These are phyloP conservation scores for Rhodocollybia butyracea DNA, from an alignment of 768 basidiomycete species.

Conservation along the genomic window DNA sequence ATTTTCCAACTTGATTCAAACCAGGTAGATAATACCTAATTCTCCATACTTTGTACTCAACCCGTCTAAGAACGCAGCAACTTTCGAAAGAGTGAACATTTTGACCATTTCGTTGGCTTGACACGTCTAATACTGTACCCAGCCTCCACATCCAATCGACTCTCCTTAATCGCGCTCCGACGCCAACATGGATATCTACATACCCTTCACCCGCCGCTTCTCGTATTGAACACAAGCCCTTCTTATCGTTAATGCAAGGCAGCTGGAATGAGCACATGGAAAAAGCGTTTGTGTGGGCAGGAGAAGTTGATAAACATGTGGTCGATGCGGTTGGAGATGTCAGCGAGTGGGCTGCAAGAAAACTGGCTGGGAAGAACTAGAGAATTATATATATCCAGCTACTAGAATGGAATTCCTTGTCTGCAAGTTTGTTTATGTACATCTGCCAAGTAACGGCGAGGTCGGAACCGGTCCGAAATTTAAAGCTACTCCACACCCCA, in stretches of 20 bases:
- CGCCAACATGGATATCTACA: slow-evolving; percentile 29
- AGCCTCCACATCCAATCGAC: slow-evolving; percentile 49
- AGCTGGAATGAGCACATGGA: slow-evolving; percentile 61
- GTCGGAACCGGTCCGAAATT: no score
- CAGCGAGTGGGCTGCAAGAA: slow-evolving; percentile 35
- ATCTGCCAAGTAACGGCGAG: no score
- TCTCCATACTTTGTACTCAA: slow-evolving; percentile 1
- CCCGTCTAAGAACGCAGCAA: slow-evolving; percentile 26
- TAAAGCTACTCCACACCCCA: no score
- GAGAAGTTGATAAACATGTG: slow-evolving; percentile 43
- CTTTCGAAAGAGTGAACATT: slow-evolving; percentile 52
- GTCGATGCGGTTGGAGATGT: slow-evolving; percentile 42
- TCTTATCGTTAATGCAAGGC: slow-evolving; percentile 45
- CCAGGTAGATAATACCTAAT: slow-evolving; percentile 33
- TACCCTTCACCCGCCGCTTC: slow-evolving; percentile 48
- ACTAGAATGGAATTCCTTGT: neutral
- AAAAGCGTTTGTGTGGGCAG: slow-evolving; percentile 37
- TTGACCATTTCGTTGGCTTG: neutral
- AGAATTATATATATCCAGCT: neutral
- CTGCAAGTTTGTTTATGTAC: no score
- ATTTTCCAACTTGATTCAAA: slow-evolving; percentile 62
- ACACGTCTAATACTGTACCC: neutral
- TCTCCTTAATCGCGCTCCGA: slow-evolving; percentile 49
- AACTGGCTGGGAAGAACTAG: neutral
- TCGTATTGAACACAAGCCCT: slow-evolving; percentile 46